Evolutionary conservation across 2,329 filamentous ascomycete genomes (phyloP), one percentile per base, ranked within the genome.

Genomic region (Neofusicoccum kwambonambiense): DNA sequence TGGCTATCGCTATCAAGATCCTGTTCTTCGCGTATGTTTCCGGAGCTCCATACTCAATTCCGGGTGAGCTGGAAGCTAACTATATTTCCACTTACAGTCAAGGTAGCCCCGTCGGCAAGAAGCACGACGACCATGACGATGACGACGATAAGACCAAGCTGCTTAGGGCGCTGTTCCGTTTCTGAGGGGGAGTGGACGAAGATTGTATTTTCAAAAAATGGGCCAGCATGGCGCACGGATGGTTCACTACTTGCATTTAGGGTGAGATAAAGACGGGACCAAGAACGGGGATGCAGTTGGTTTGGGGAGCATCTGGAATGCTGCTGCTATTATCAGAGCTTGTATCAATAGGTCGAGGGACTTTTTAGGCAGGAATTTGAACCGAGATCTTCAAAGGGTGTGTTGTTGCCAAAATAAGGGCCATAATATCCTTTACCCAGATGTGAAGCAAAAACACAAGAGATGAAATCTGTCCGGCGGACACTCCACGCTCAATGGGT

Each of bases 1-100:
- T 99, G 69, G 87, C 94, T 1, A 87, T 98, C 72, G 91, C 94
- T 4, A 98, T 99, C 79, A 98, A 98, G 84, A 89, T 97, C 66
- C 81, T 98, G 34, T 98, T 98, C 85, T 99, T 99, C 79, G 93
- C 93, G 70, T 85, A 81, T 67, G 84, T 79, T 41, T 12, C 5
- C 15, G 13, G 4, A 17, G 17, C 3, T 4, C 2, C 13, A 27
- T 27, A n/a, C 2, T 49, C 27, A 27, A 44, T 44, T 44, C 31
- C 17, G n/a, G 31, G 34, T 2, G 19, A 11, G 12, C 15, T 12
- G 3, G 7, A 37, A 15, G 35, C 57, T 45, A 11, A 44, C 47
- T 22, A 12, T 12, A 22, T 39, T 34, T 15, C 11, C 2, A 11
- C 12, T 12, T 19, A 3, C 34, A 52, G 50, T 6, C 64, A 65